Evolutionary conservation across 2,329 filamentous ascomycete genomes (phyloP).

Genomic region (Stagonosporopsis cucurbitacearum): DNA sequence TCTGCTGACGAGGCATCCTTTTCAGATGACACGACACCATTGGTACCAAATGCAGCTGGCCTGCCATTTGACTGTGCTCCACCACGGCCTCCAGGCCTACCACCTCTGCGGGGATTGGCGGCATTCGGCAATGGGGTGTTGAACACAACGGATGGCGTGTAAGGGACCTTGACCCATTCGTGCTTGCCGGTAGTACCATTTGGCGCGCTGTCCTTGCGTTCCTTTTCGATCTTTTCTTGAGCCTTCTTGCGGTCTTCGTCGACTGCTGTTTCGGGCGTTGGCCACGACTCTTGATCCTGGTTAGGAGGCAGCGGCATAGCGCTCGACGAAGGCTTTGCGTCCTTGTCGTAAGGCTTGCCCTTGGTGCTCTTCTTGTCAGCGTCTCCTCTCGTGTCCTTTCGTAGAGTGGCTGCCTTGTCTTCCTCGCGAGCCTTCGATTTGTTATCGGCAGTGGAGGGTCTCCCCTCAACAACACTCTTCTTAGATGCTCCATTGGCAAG

Average conservation of each 20-base stretch:
- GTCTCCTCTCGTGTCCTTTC: slow-evolving; percentile 38
- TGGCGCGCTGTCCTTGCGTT: slow-evolving; percentile 61
- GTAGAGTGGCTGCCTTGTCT: slow-evolving; percentile 30
- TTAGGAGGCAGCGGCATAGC: slow-evolving; percentile 66
- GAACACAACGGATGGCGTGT: slow-evolving; percentile 84
- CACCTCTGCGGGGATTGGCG: slow-evolving; percentile 46
- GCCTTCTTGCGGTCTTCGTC: slow-evolving; percentile 78
- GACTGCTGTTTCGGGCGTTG: slow-evolving; percentile 81
- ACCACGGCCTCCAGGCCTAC: slow-evolving; percentile 61
- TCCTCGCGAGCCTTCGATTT: slow-evolving; percentile 36
- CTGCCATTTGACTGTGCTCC: slow-evolving; percentile 62
- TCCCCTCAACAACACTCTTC: slow-evolving; percentile 36
- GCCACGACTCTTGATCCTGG: slow-evolving; percentile 82
- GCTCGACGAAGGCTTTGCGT: slow-evolving; percentile 28
- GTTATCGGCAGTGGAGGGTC: slow-evolving; percentile 24
- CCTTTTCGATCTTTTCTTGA: slow-evolving; percentile 70
- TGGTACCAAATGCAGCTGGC: slow-evolving; percentile 50
- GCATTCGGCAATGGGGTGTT: slow-evolving; percentile 76
- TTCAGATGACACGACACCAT: slow-evolving; percentile 47
- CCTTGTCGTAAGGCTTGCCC: slow-evolving; percentile 38
- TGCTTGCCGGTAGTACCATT: slow-evolving; percentile 66
- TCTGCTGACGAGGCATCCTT: slow-evolving; percentile 41
- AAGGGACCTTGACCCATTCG: slow-evolving; percentile 84
- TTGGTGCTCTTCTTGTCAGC: slow-evolving; percentile 40
- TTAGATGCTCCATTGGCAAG: slow-evolving; percentile 33